Evolutionary conservation across 2,329 filamentous ascomycete genomes (phyloP), one percentile per base, ranked within the genome.

Genomic region (Apiospora phragmitis): DNA sequence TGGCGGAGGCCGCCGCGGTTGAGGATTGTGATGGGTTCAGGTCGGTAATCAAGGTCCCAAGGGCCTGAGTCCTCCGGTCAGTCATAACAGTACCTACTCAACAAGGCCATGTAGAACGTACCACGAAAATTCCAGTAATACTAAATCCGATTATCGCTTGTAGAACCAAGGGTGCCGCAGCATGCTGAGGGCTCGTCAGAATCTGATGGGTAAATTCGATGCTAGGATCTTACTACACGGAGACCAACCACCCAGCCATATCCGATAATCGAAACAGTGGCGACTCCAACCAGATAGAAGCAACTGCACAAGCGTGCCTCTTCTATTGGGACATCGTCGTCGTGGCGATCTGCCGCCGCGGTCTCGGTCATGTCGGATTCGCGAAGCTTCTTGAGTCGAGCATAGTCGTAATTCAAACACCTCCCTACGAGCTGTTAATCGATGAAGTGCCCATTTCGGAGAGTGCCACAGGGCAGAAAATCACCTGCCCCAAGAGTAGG

Each of bases 291-390:
- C 24, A 42, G 32, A 18, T 38, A 42, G 38, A 38, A 65, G 18
- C 32, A n/a, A 24, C 59, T 65, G 18, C 18, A 5, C n/a, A 65
- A 8, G 6, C 59, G 59, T 24, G 59, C 59, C 14, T 65, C 35
- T 65, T 65, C 59, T n/a, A 65, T 65, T 5, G 59, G 59, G 9
- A 65, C 41, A 8, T 70, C 67, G 35, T 49, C 49, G 32, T 41
- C 3, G 4, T 24, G n/a, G 14, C 4, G 24, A 21, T 41, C 16
- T n/a, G 32, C 9, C 6, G 9, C 18, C 11, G 32, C 11, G 21
- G 6, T 29, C 24, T 59, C 32, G 8, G 24, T 26, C 1, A 32
- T 21, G 18, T 6, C 16, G 24, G 16, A 42, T 24, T 18, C 59
- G 7, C 35, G 32, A 35, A 5, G 32, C 32, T 41, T 65, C 7